Conservation (phyloP, 768 basidiomycete species). For the Leccinum broughii region DNA sequence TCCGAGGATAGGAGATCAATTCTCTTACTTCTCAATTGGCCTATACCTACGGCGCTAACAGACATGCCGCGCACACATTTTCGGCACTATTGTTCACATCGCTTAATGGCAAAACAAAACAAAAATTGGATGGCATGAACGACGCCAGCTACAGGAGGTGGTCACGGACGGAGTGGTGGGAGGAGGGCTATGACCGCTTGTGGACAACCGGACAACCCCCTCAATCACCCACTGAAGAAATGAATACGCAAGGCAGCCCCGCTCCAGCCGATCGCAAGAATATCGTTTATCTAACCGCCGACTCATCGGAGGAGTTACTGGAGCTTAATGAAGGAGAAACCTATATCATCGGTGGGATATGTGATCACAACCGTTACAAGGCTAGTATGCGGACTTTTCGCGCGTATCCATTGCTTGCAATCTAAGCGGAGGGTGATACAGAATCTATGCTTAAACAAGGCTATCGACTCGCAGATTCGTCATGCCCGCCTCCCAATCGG, state of each 20-base stretch:
- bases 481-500: slow-evolving; percentile 94
- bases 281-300: slow-evolving; percentile 92
- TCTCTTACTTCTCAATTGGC: slow-evolving; percentile 89
- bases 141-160: slow-evolving; percentile 77
- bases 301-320: slow-evolving; percentile 83
- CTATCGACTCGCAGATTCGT: slow-evolving; percentile 66
- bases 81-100: slow-evolving; percentile 75
- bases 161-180: slow-evolving; percentile 83
- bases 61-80: slow-evolving; percentile 69
- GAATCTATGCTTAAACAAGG: slow-evolving; percentile 90
- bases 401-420: not conserved
- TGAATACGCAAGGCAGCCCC: not conserved
- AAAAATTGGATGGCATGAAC: slow-evolving; percentile 62
- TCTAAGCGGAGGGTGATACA: slow-evolving; percentile 36
- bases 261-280: slow-evolving; percentile 40
- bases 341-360: slow-evolving; percentile 95
- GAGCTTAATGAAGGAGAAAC: slow-evolving; percentile 81
- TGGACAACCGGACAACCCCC: slow-evolving; percentile 44
- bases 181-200: slow-evolving; percentile 66
- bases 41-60: slow-evolving; percentile 90
- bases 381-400: slow-evolving; percentile 35
- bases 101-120: slow-evolving; percentile 66
- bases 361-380: slow-evolving; percentile 96
- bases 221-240: slow-evolving; percentile 4
- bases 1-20: slow-evolving; percentile 70